These are phyloP conservation scores for Vicia faba DNA, from an alignment of 306 rosid species.

Conservation along the genomic window DNA sequence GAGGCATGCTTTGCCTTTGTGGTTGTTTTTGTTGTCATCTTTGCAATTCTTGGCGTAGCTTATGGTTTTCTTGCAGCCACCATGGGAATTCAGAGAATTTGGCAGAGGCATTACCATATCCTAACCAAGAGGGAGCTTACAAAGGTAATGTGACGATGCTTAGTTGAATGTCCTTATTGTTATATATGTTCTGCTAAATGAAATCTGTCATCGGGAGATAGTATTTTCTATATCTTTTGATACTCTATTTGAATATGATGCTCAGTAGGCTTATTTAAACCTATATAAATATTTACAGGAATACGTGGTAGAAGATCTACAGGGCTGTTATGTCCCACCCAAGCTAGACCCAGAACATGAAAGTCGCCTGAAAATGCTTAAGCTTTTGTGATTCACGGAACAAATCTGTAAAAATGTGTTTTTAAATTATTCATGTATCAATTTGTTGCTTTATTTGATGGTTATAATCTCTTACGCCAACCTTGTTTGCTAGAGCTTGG, in stretches of 20 bases:
- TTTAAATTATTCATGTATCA: conserved; percentile 20
- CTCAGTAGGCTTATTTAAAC: conserved; percentile 1
- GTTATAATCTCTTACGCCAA: conserved; percentile 31
- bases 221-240: conserved; percentile 17
- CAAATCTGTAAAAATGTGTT: conserved; percentile 35
- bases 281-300: conserved; percentile 57
- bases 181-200: conserved; percentile 19
- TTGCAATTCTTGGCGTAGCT: conserved; percentile 97
- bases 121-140: conserved; percentile 98
- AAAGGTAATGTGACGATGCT: conserved; percentile 50
- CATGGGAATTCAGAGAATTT: conserved; percentile 97
- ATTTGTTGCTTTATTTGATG: conserved; percentile 15
- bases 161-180: not conserved
- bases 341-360: conserved; percentile 88
- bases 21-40: conserved; percentile 87
- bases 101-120: conserved; percentile 99
- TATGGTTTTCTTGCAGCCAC: conserved; percentile 97
- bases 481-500: conserved; percentile 37
- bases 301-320: conserved; percentile 89
- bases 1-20: conserved; percentile 97
- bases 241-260: conserved; percentile 17
- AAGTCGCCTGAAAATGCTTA: conserved; percentile 92
- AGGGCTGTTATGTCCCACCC: conserved; percentile 78
- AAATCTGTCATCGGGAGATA: not conserved
- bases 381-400: conserved; percentile 55